Percentiles rank a stretch among this genome's conserved stretches.
Conservation (phyloP, 352 stramenopile genomes). For the Phytopythium aichiense region DNA sequence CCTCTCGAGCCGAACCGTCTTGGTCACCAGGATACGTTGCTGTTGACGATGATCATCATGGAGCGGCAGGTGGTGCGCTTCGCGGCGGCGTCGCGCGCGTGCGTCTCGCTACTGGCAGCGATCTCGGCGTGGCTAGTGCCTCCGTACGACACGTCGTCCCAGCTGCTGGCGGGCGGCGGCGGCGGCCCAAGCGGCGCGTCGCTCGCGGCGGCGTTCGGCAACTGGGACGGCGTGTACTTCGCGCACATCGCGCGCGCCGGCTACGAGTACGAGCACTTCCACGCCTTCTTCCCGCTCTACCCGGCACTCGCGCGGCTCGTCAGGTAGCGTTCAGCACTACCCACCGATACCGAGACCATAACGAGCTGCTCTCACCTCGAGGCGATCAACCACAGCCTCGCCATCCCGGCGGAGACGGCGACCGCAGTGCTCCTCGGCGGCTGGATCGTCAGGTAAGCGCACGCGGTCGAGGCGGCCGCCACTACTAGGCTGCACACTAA, state of each 20-base stretch:
- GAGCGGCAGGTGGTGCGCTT: slow-evolving; percentile 40
- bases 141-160: slow-evolving; percentile 70
- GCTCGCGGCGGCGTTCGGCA: slow-evolving; percentile 32
- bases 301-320: slow-evolving; percentile 44
- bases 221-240: slow-evolving; percentile 88
- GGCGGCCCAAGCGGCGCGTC: background rate
- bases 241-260: slow-evolving; percentile 60
- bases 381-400: no score
- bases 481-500: no score
- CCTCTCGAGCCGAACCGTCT: no score
- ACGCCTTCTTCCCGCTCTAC: slow-evolving; percentile 85
- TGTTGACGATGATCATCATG: slow-evolving; percentile 3
- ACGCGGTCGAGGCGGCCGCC: no score
- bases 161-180: slow-evolving; percentile 14
- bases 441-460: slow-evolving; percentile 42
- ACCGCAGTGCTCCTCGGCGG: slow-evolving; percentile 35
- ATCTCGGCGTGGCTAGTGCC: slow-evolving; percentile 40
- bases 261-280: slow-evolving; percentile 84
- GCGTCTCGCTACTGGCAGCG: slow-evolving; percentile 41
- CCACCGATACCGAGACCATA: no score
- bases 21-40: no score
- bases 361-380: no score
- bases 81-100: slow-evolving; percentile 39
- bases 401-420: slow-evolving; percentile 14
- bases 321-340: slow-evolving; percentile 1